A percentile compares a stretch with the other conserved stretches of the same genome.
phyloP scores from a whole-genome alignment of 352 stramenopile genomes.

The Phytopythium litorale region DNA sequence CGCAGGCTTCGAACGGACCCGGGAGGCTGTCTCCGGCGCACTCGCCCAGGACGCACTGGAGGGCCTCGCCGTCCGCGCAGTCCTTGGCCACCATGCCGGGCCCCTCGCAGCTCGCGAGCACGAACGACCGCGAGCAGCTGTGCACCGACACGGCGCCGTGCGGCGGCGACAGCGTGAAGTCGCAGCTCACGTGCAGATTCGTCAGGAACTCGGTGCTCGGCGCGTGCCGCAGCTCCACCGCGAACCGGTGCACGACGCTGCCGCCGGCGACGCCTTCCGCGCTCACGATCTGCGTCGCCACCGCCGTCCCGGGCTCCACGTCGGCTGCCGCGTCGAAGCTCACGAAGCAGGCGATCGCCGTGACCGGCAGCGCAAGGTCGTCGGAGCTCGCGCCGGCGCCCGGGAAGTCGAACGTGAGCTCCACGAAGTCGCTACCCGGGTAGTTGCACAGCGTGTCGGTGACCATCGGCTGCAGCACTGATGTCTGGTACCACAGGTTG shows the following conservation, averaged over 20 bases:
- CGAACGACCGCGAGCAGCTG: constrained; percentile 39
- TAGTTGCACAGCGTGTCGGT: constrained; percentile 21
- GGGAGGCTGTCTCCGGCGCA: constrained; percentile 24
- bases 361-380: background rate
- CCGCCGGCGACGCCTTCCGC: background rate
- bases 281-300: constrained; percentile 1
- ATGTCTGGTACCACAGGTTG: constrained; percentile 70
- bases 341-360: constrained; percentile 2
- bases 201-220: constrained; percentile 32
- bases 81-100: constrained; percentile 28
- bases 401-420: constrained; percentile 10
- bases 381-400: background rate
- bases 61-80: background rate
- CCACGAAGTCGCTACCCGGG: constrained; percentile 23
- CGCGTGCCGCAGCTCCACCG: constrained; percentile 43
- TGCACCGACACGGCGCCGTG: constrained; percentile 17
- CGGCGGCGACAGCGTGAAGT: constrained; percentile 49
- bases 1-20: constrained; percentile 27
- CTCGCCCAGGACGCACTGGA: constrained; percentile 15
- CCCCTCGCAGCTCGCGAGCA: constrained; percentile 52
- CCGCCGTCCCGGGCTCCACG: background rate
- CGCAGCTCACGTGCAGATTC: constrained; percentile 40
- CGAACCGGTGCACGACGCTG: constrained; percentile 39
- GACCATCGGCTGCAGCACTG: constrained; percentile 23
- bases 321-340: constrained; percentile 1